Percentiles rank a stretch among this genome's conserved stretches.
Conservation (phyloP, 805 yeast genomes). For the Lipomyces starkeyi region DNA sequence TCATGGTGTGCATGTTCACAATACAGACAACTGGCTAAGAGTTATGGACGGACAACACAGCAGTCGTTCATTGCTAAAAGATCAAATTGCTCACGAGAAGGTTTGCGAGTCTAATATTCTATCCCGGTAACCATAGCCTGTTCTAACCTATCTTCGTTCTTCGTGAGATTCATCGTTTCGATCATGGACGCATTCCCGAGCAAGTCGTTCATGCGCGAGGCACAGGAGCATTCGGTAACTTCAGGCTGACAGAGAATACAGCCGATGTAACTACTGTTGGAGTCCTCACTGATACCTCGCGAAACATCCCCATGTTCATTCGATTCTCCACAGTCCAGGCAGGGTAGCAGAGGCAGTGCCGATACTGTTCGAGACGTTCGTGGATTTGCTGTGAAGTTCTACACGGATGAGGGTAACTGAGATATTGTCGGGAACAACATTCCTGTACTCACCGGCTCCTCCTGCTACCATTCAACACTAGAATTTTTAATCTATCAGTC, state of each 20-base stretch:
- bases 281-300: slow-evolving; percentile 19
- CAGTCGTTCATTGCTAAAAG: slow-evolving; percentile 15
- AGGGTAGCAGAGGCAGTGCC: slow-evolving; percentile 15
- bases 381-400: slow-evolving; percentile 16
- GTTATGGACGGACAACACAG: not conserved
- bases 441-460: too few species aligned
- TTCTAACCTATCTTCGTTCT: not conserved
- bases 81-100: slow-evolving; percentile 15
- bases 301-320: slow-evolving; percentile 12
- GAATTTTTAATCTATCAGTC: too few species aligned
- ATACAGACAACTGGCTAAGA: slow-evolving; percentile 18
- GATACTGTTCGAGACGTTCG: slow-evolving; percentile 23
- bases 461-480: too few species aligned
- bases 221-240: slow-evolving; percentile 15
- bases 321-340: slow-evolving; percentile 19
- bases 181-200: slow-evolving; percentile 23
- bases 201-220: slow-evolving; percentile 23
- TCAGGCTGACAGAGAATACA: slow-evolving; percentile 4
- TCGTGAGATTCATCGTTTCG: slow-evolving; percentile 15
- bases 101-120: not conserved
- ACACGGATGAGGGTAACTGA: slow-evolving; percentile 22
- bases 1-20: slow-evolving; percentile 6
- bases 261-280: slow-evolving; percentile 17
- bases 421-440: slow-evolving; percentile 22
- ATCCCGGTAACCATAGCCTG: not conserved